Base-by-base conservation (phyloP, 345 rosid genomes). In the Cardamine resedifolia region DNA sequence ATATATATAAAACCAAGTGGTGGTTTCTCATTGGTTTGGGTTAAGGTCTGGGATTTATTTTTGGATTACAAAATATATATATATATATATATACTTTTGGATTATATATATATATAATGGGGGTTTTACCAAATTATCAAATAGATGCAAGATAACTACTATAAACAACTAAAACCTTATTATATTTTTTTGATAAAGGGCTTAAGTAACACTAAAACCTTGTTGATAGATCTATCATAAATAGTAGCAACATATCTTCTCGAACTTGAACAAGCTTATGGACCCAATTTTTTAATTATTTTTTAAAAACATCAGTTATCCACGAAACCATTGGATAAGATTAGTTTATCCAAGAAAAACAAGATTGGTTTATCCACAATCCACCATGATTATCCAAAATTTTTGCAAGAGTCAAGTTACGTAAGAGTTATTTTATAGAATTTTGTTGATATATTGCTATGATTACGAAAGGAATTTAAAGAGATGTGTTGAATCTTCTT, bases 391-490 rank as follows among this genome's bases (percentile, higher is more conserved):
- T 53, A 18, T 55, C 60, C 58, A 16, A 3, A 6, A 24, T 26
- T 24, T 10, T 4, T 0, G 10, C 12, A 18, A 6, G 28, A 27
- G 34, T 55, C 38, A 41, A 31, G 14, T 43, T 16, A 39, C 5
- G 26, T 38, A 16, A 38, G 6, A 50, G 36, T 52, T 18, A 38
- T 41, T 39, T 27, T 18, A n/a, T 52, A 52, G 52, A 2, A 51
- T 50, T n/a, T 10, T 3, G 47, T 64, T 44, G 57, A 49, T 49
- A 44, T 39, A 26, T 43, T 21, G 26, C 34, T 14, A 44, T 56
- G 71, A 65, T 73, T 66, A 73, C 12, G 26, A 65, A 36, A 47
- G 26, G 64, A 72, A 64, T 53, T 38, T 63, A 64, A 23, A 44
- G 47, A 64, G 61, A 44, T 45, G 21, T 11, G 58, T 64, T 43